Conservation (phyloP, 164 flowering plant genomes). For the Stephania yunnanensis region DNA sequence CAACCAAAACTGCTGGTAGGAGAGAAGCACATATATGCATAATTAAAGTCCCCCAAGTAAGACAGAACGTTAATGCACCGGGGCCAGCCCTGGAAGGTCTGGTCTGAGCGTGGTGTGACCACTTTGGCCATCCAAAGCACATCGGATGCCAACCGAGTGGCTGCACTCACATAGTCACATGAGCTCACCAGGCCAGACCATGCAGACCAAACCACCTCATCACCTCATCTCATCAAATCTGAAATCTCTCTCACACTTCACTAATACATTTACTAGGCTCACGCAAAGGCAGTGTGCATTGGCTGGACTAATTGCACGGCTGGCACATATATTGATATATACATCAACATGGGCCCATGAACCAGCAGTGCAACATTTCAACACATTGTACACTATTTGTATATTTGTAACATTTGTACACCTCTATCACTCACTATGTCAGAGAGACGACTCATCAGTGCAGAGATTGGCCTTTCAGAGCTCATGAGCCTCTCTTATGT, state of each 20-base stretch:
- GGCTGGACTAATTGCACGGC: background rate
- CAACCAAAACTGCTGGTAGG: no score
- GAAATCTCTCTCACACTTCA: background rate
- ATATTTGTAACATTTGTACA: background rate
- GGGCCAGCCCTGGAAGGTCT: background rate
- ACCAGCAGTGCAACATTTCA: background rate
- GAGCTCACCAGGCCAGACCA: no score
- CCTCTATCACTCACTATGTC: background rate
- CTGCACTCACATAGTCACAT: background rate
- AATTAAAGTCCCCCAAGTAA: background rate
- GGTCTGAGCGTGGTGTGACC: background rate
- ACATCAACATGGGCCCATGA: background rate
- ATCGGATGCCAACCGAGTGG: conserved; percentile 9
- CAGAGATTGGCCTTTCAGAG: background rate
- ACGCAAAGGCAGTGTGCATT: conserved; percentile 1
- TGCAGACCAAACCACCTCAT: background rate
- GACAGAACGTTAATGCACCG: conserved; percentile 1
- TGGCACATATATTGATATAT: no score
- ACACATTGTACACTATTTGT: background rate
- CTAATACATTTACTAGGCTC: background rate
- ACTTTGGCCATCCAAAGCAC: background rate
- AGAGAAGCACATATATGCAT: background rate
- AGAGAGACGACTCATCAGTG: background rate
- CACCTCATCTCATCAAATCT: background rate
- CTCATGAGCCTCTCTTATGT: no score